Evolutionary conservation across 768 basidiomycete genomes (phyloP), one percentile per base, ranked within the genome.

Genomic region (Phanerochaete carnosa): DNA sequence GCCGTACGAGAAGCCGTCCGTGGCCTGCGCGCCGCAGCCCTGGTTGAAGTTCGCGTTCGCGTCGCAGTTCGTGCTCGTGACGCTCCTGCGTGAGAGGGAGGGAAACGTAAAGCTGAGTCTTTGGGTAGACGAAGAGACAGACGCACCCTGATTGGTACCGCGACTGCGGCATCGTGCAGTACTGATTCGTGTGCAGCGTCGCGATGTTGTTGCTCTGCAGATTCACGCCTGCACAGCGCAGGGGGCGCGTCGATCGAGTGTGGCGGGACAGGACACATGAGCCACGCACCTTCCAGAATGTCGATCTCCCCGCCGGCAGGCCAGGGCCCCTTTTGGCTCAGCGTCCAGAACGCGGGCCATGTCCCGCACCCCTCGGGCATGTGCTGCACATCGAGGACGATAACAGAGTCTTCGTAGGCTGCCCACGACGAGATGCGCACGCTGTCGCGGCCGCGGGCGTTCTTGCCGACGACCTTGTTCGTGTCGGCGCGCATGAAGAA

Each of bases 281-380:
- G 46, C 37, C 12, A 37, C 22, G 45, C 46, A 79, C 83, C 85
- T 72, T 87, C 85, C 23, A 86, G 78, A 58, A 86, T 80, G 68
- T 85, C 84, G 33, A 85, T 81, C 64, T 86, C 85, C 4, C 85
- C 85, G n/a, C 81, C 82, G 2, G 73, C 45, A 0, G 87, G 86
- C 86, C 86, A 88, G 5, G 80, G 83, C 0, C 82, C 81, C 33
- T 59, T 51, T 58, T 65, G 50, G 62, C 83, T 83, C 59, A 81
- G 58, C 35, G 83, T 81, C 86, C 86, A 87, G 67, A 81, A 86
- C 1, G 86, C 85, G 2, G 86, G 85, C 86, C 86, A 88, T 19
- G 83, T 84, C 26, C 68, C 72, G 58, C 83, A 84, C 26, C 86
- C 86, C 57, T 74, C 69, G 1, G 86, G 86, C 83, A 88, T 87